phyloP scores from a whole-genome alignment of 75 land plant genomes.

The Sequoia sempervirens region DNA sequence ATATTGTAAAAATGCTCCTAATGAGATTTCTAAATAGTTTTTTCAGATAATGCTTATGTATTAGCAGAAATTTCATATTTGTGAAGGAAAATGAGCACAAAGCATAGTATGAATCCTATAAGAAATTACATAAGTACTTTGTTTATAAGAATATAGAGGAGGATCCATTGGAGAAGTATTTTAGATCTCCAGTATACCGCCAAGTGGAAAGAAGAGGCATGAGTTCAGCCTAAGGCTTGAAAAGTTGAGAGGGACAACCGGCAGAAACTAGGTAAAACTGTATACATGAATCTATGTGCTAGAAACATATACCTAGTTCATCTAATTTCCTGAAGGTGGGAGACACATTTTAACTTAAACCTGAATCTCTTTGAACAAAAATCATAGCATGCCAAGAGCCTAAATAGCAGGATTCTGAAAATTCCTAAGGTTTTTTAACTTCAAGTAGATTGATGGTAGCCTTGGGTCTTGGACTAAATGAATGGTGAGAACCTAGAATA shows the following conservation, averaged over 20 bases:
- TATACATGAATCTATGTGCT: background rate
- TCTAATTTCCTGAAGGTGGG: background rate
- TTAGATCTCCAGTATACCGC: background rate
- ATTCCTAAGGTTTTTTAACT: background rate
- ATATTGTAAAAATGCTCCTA: background rate
- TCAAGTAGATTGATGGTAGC: background rate
- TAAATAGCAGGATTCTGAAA: background rate
- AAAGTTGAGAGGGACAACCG: background rate
- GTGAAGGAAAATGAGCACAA: background rate
- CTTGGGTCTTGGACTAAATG: background rate
- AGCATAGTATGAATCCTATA: background rate
- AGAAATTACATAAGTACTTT: background rate
- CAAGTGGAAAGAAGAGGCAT: background rate
- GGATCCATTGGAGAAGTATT: background rate
- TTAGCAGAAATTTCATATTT: background rate
- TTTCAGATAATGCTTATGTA: background rate
- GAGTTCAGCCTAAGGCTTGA: background rate
- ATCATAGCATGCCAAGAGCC: background rate
- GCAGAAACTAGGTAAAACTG: background rate
- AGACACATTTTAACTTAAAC: background rate
- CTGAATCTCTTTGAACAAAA: background rate
- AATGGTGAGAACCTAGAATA: background rate
- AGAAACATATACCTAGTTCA: background rate
- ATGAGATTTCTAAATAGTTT: too few species aligned
- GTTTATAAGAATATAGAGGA: background rate